Evolutionary conservation across 805 yeast species (phyloP), one percentile per base, ranked within the genome.

Genomic region (Vanderwaltozyma tropicalis): DNA sequence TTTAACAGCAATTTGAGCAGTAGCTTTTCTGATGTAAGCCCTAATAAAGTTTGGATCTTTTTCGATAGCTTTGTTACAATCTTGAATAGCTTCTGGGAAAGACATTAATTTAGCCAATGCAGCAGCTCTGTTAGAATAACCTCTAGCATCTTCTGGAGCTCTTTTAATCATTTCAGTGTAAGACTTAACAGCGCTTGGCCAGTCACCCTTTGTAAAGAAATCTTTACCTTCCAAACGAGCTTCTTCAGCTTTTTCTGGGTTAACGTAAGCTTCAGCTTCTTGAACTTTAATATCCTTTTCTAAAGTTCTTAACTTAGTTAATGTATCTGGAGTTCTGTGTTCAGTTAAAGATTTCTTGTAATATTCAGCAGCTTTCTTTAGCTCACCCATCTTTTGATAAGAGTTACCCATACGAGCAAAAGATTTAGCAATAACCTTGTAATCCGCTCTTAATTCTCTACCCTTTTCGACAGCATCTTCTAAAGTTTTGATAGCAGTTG

Each of bases 91-190:
- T 49, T 89, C 97, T 15, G 96, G 96, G 82, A 89, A 92, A 11
- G 96, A 85, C 83, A 89, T 76, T 49, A 92, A 74, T 64, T 92
- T 92, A 33, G 95, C 80, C 58, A 82, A 74, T 1, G 95, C 95
- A 28, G 98, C 98, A 37, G 99, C 98, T 66, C 99, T 82, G 69
- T 92, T 92, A 26, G 95, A 87, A 63, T 87, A 92, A 41, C 96
- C 97, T 63, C 96, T 78, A 18, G 94, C 94, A 63, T 92, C 97
- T 40, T 77, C 77, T 40, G 99, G 99, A n/a, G 88, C 87, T 61
- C 99, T 82, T 66, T 87, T 85, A 52, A 89, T 71, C 88, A 92
- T 92, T 66, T 92, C 98, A 35, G 94, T 72, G 65, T 92, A 92
- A 4, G 95, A 82, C 61, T 83, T 82, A 31, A 92, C 96, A 17